A percentile compares a stretch with the other conserved stretches of the same genome.
Evolutionary conservation across 176 grass and related monocot genomes (phyloP).

Genomic region (Rhipidocladum racemiflorum): DNA sequence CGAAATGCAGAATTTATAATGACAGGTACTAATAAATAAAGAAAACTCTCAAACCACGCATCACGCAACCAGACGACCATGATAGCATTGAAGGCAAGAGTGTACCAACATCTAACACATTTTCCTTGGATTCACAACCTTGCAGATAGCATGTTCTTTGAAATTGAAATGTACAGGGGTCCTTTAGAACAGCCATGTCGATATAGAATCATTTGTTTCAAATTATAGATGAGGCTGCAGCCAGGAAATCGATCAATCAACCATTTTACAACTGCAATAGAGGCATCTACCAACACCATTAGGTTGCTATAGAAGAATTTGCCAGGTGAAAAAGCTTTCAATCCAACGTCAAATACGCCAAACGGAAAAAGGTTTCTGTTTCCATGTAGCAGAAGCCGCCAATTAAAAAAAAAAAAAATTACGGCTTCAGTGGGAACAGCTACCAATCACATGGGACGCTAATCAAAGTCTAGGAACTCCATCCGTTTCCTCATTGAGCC

Average conservation of each 20-base stretch:
- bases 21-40: background rate
- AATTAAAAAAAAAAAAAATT: constrained; percentile 53
- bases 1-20: background rate
- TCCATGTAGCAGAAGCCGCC: constrained; percentile 46
- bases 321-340: background rate
- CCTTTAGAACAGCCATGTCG: background rate
- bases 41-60: background rate
- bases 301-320: background rate
- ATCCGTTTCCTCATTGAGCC: constrained; percentile 91
- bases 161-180: background rate
- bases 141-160: background rate
- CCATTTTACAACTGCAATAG: background rate
- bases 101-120: background rate
- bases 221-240: background rate
- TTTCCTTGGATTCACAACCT: background rate
- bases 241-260: background rate
- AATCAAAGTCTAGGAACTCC: constrained; percentile 93
- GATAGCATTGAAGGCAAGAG: background rate
- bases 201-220: background rate
- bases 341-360: background rate
- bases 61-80: background rate
- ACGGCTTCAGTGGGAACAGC: constrained; percentile 30
- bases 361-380: background rate
- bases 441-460: background rate
- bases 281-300: background rate